phyloP scores from a whole-genome alignment of 2,329 filamentous ascomycete genomes.

The Plenodomus tracheiphilus region DNA sequence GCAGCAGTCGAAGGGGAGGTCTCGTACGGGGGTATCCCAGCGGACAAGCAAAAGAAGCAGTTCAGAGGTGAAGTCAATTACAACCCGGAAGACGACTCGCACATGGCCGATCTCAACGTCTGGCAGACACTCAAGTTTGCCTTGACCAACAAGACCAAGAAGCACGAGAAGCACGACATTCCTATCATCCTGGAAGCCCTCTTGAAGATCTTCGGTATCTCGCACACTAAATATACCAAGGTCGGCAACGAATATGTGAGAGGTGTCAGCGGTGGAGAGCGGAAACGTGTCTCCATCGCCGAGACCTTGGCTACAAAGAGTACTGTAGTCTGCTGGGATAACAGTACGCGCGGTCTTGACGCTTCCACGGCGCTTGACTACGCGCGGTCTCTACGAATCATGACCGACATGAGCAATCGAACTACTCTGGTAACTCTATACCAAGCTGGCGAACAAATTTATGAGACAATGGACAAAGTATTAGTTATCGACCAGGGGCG shows the following conservation, averaged over 20 bases:
- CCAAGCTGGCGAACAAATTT: slow-evolving; percentile 71
- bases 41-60: slow-evolving; percentile 66
- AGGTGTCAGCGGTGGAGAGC: slow-evolving; percentile 78
- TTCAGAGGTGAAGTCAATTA: slow-evolving; percentile 79
- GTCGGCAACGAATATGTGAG: slow-evolving; percentile 75
- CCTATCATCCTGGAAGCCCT: slow-evolving; percentile 70
- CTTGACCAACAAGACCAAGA: slow-evolving; percentile 74
- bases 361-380: slow-evolving; percentile 79
- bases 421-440: slow-evolving; percentile 74
- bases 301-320: slow-evolving; percentile 70
- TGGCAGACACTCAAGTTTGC: slow-evolving; percentile 79
- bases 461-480: slow-evolving; percentile 78
- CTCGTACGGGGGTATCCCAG: slow-evolving; percentile 71
- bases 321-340: slow-evolving; percentile 78
- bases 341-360: slow-evolving; percentile 78
- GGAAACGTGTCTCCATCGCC: slow-evolving; percentile 74
- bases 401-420: slow-evolving; percentile 75
- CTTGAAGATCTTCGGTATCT: slow-evolving; percentile 77
- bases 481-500: slow-evolving; percentile 74
- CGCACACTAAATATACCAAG: slow-evolving; percentile 72
- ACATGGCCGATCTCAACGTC: slow-evolving; percentile 74
- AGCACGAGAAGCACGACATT: slow-evolving; percentile 65
- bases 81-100: slow-evolving; percentile 75
- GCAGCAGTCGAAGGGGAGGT: slow-evolving; percentile 70
- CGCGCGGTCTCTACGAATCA: slow-evolving; percentile 73